Evolutionary conservation across 1,284 basidiomycete species (phyloP), one percentile per base, ranked within the genome.

Genomic region (Ustilago loliicola): DNA sequence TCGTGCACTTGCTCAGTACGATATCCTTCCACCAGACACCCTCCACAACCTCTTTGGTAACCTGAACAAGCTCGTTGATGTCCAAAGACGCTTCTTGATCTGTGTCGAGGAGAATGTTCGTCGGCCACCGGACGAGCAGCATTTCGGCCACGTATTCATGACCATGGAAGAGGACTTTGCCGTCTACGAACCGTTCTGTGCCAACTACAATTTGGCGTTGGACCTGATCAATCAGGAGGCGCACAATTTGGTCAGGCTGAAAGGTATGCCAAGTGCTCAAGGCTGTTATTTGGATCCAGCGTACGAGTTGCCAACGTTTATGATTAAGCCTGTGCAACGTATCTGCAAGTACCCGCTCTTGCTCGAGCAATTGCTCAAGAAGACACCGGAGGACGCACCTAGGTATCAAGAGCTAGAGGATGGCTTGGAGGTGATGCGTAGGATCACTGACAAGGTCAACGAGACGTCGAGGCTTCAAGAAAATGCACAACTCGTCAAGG

Each of bases 1-100:
- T 54, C 79, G 84, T 11, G 81, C 85, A 17, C 89, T 98, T 66
- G 90, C 93, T 9, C 91, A 93, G 86, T 91, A 91, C 80, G 93
- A 94, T 81, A 90, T 94, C 66, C 91, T 99, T 74, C 93, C 96
- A 82, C 92, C 94, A 77, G 96, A 98, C 87, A 96, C 95, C 50
- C 93, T 98, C 61, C 95, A 98, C 88, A 90, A 93, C 69, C 92
- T 99, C 69, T 99, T 99, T 88, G 94, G 96, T 10, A 95, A 95
- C 87, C 90, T 99, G 72, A 94, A 96, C 89, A 93, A 95, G 86
- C 91, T 99, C 25, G 90, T 98, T 80, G 98, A 99, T 87, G 97
- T 99, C 83, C 96, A 98, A 85, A 91, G 97, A 77, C 93, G 94
- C 86, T 98, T 99, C 88, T 91, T 98, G 67, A 98, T 98, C 87